Evolutionary conservation across 2,329 filamentous ascomycete genomes (phyloP).

Genomic region (Penicillium verrucosum): DNA sequence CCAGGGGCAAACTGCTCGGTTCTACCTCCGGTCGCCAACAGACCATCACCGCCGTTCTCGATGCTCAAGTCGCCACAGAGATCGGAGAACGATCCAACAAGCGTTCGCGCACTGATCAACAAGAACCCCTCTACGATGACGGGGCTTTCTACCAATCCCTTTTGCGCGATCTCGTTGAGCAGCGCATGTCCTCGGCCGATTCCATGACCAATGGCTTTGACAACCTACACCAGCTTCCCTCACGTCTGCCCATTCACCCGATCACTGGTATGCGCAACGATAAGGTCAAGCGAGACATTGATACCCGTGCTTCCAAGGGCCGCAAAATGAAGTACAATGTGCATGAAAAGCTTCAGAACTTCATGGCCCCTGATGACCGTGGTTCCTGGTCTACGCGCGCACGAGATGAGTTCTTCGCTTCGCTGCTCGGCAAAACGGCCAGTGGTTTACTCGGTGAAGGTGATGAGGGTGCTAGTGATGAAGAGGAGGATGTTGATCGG

Average conservation of each 20-base stretch:
- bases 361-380: slow-evolving; percentile 89
- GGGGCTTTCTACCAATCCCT: slow-evolving; percentile 92
- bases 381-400: slow-evolving; percentile 76
- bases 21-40: slow-evolving; percentile 52
- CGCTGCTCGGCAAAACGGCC: slow-evolving; percentile 63
- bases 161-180: slow-evolving; percentile 88
- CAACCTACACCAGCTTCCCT: slow-evolving; percentile 37
- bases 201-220: slow-evolving; percentile 47
- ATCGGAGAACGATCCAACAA: slow-evolving; percentile 33
- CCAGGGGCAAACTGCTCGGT: slow-evolving; percentile 60
- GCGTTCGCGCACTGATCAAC: slow-evolving; percentile 25
- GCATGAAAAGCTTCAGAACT: slow-evolving; percentile 96
- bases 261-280: slow-evolving; percentile 46
- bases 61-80: slow-evolving; percentile 45
- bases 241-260: slow-evolving; percentile 37
- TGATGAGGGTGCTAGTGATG: slow-evolving; percentile 47
- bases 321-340: slow-evolving; percentile 91
- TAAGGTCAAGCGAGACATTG: slow-evolving; percentile 78
- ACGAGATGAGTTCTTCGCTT: slow-evolving; percentile 72
- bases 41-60: slow-evolving; percentile 43
- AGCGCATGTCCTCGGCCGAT: slow-evolving; percentile 66
- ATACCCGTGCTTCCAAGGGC: slow-evolving; percentile 93
- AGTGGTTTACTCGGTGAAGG: slow-evolving; percentile 63
- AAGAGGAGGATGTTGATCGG: slow-evolving; percentile 29
- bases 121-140: slow-evolving; percentile 77